Percentiles rank a stretch among this genome's conserved stretches.
These are phyloP conservation scores for Zhuliangozyma blackwelliae DNA, from an alignment of 1,139 yeast genomes.

Conservation along the genomic window DNA sequence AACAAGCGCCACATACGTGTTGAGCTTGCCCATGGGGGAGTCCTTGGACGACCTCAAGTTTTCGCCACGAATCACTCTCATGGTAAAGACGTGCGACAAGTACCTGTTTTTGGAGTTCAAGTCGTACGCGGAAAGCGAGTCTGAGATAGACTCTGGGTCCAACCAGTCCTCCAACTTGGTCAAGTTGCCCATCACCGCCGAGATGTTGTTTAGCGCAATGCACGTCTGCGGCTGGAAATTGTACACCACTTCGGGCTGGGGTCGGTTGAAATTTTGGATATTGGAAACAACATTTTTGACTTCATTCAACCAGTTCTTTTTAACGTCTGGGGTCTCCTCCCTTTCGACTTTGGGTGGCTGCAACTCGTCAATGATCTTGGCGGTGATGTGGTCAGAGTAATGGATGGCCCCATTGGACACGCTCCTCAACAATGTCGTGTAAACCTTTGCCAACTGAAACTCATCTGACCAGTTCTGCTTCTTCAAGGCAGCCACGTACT, in stretches of 20 bases:
- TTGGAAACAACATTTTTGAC: constrained; percentile 47
- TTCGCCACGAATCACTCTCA: constrained; percentile 67
- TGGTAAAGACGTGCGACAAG: constrained; percentile 57
- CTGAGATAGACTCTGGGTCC: constrained; percentile 60
- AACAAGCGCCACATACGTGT: constrained; percentile 64
- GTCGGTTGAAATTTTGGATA: constrained; percentile 26
- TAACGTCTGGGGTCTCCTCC: constrained; percentile 21
- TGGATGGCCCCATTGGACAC: constrained; percentile 57
- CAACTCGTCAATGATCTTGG: constrained; percentile 47
- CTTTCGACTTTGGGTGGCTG: constrained; percentile 19
- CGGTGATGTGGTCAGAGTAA: constrained; percentile 49
- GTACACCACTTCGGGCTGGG: constrained; percentile 51
- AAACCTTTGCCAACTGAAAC: constrained; percentile 55
- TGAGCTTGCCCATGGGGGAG: constrained; percentile 42
- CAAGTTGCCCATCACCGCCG: constrained; percentile 55
- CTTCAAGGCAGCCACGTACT: constrained; percentile 50
- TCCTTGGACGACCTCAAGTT: constrained; percentile 42
- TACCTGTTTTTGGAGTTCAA: constrained; percentile 28
- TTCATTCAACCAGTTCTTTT: constrained; percentile 40
- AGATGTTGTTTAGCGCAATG: constrained; percentile 69
- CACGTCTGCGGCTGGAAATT: constrained; percentile 64
- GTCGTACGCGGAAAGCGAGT: constrained; percentile 32
- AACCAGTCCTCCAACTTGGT: constrained; percentile 57
- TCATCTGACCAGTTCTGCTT: constrained; percentile 54
- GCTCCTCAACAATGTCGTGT: constrained; percentile 55